Evolutionary conservation across 2,329 filamentous ascomycete species (phyloP).

Genomic region (Exophiala bonariae): DNA sequence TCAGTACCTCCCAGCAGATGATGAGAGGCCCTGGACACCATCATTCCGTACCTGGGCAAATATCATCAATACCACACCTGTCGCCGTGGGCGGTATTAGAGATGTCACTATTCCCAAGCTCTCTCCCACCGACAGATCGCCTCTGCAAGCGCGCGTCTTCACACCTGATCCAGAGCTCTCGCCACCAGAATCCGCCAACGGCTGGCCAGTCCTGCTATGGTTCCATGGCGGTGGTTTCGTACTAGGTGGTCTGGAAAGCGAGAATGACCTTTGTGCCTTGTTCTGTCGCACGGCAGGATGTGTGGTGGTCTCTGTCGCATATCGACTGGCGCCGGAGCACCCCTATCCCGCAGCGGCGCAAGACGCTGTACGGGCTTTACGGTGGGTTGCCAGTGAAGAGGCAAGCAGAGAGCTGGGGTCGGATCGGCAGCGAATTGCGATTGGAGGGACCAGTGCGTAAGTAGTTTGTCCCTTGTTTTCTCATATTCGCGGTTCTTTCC

Average conservation of each 20-base stretch:
- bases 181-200: constrained; percentile 37
- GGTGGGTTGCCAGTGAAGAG: background rate
- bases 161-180: constrained; percentile 41
- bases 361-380: constrained; percentile 26
- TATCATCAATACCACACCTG: constrained; percentile 50
- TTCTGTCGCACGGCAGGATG: constrained; percentile 48
- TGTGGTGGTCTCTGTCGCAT: constrained; percentile 42
- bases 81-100: constrained; percentile 47
- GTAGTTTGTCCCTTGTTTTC: background rate
- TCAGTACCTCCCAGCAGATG: constrained; percentile 53
- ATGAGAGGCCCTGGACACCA: constrained; percentile 48
- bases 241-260: constrained; percentile 56
- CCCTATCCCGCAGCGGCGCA: constrained; percentile 40
- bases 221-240: constrained; percentile 61
- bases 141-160: constrained; percentile 49
- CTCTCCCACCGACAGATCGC: too few relatives aligned
- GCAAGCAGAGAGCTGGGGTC: background rate
- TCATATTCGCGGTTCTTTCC: too few relatives aligned
- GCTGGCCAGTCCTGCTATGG: constrained; percentile 58
- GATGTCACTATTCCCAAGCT: constrained; percentile 37
- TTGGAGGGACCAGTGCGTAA: background rate
- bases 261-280: constrained; percentile 57
- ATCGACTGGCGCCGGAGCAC: constrained; percentile 40
- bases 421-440: background rate
- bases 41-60: constrained; percentile 33